Evolutionary conservation across 1,139 yeast genomes (phyloP).

Genomic region (Yamadazyma diospyri): DNA sequence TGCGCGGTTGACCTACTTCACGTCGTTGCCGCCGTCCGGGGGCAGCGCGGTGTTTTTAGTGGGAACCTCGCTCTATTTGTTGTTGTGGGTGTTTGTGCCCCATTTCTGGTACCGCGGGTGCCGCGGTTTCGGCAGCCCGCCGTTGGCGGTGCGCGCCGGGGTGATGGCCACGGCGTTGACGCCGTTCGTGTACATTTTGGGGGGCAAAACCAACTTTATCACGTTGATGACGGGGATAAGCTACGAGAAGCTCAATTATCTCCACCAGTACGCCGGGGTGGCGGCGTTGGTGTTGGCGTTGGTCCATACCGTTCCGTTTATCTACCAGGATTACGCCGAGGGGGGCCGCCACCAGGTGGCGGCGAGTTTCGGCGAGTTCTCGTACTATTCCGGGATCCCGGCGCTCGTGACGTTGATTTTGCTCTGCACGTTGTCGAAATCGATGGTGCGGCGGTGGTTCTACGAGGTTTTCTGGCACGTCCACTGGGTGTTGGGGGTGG

Average conservation of each 20-base stretch:
- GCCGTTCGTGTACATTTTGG: constrained; percentile 48
- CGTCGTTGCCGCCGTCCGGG: constrained; percentile 51
- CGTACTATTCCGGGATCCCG: constrained; percentile 32
- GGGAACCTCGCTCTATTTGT: constrained; percentile 41
- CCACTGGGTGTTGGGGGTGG: constrained; percentile 61
- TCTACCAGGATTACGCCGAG: constrained; percentile 43
- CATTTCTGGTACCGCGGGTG: constrained; percentile 57
- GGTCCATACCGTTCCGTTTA: constrained; percentile 55
- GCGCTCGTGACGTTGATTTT: constrained; percentile 46
- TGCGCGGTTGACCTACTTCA: constrained; percentile 23
- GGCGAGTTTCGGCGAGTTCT: constrained; percentile 15
- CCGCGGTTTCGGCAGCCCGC: constrained; percentile 61
- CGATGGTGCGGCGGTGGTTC: constrained; percentile 36
- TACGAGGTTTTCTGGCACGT: constrained; percentile 54
- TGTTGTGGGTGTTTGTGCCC: constrained; percentile 46
- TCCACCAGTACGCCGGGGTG: constrained; percentile 50
- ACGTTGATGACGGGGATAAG: constrained; percentile 52
- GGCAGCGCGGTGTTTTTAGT: constrained; percentile 44
- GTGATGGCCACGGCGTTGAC: constrained; percentile 50
- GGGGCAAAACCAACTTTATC: constrained; percentile 53
- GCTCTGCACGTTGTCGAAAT: constrained; percentile 46
- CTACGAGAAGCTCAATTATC: constrained; percentile 51
- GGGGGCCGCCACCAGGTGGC: constrained; percentile 41
- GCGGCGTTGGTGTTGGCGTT: constrained; percentile 45
- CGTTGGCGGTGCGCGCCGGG: constrained; percentile 56